These are phyloP conservation scores for Vitis riparia DNA, from an alignment of 164 flowering plant genomes.

Conservation along the genomic window DNA sequence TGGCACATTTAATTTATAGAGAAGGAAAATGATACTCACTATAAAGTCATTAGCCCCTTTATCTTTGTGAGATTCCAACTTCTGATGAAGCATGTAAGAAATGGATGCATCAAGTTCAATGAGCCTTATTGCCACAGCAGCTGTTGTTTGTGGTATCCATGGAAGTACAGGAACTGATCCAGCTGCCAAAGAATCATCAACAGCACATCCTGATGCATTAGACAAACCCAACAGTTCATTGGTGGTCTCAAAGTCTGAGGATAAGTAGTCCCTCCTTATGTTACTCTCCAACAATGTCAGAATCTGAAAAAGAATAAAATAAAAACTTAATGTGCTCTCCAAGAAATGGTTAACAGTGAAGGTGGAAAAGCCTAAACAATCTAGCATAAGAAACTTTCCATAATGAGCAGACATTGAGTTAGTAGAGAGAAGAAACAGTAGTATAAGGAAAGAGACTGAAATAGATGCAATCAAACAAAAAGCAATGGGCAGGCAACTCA, in stretches of 20 bases:
- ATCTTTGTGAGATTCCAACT: conserved; percentile 43
- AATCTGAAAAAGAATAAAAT: conserved; percentile 33
- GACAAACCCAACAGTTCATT: conserved; percentile 49
- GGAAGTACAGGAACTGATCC: conserved; percentile 56
- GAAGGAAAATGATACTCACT: conserved; percentile 40
- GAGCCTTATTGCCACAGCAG: conserved; percentile 79
- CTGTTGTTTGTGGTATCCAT: conserved; percentile 85
- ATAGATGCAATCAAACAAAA: no score
- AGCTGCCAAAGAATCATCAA: conserved; percentile 17
- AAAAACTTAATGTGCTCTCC: background rate
- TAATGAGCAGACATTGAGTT: no score
- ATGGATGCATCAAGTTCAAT: conserved; percentile 78
- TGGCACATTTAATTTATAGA: background rate
- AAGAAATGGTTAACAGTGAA: background rate
- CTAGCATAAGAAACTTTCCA: no score
- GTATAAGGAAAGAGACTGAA: no score
- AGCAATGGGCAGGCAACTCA: no score
- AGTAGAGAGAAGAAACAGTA: no score
- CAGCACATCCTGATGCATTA: conserved; percentile 13
- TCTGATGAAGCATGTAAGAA: conserved; percentile 54
- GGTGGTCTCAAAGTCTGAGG: conserved; percentile 64
- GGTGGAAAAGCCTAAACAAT: no score
- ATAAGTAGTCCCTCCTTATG: conserved; percentile 57
- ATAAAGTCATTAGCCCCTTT: conserved; percentile 37
- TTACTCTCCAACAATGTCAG: conserved; percentile 60